Base-by-base conservation (phyloP, 108 stramenopile genomes). In the Conticribra weissflogii region DNA sequence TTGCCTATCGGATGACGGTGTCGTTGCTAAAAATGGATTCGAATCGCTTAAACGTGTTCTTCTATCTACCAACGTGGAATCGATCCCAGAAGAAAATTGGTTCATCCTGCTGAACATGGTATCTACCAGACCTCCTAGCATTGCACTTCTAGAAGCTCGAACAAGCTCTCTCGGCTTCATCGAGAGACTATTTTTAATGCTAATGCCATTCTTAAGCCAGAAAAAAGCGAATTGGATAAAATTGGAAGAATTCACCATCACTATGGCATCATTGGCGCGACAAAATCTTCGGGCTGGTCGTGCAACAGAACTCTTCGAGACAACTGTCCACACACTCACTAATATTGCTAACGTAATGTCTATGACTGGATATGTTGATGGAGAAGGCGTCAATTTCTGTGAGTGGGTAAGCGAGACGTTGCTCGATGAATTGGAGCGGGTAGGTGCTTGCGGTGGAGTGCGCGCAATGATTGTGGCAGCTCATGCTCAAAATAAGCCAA, bases 351-450 rank as follows among this genome's bases (percentile, higher is more conserved):
- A 85, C 51, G 78, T 88, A 4, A 74, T 93, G 83, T 54, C 63
- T 7, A 65, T 80, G 34, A 74, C 85, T 62, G 46, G 73, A 74
- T 51, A 82, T 86, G 76, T 72, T 52, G 21, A 76, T 83, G 36
- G 86, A 80, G 46, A 68, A 63, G 68, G 83, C 73, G 59, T 86
- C 68, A 63, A 68, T 44, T 78, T 78, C 49, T 78, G 92, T 51
- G 70, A 74, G 18, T 93, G 89, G 89, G 89, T 86, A 16, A 85
- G 88, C 53, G 92, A 88, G 49, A 88, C 87, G 3, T 77, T 93
- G 28, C 31, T 84, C 5, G 54, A 60, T 48, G 84, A 86, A 50
- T 64, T 93, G 46, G 87, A 90, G 68, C 77, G 82, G 30, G 82
- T 88, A 27, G 89, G 92, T 21, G 92, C 89, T 23, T 74, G 74